A percentile compares a stretch with the other conserved stretches of the same genome.
These are phyloP conservation scores for Cucumis cinereus DNA, from an alignment of 306 rosid genomes.

Conservation along the genomic window DNA sequence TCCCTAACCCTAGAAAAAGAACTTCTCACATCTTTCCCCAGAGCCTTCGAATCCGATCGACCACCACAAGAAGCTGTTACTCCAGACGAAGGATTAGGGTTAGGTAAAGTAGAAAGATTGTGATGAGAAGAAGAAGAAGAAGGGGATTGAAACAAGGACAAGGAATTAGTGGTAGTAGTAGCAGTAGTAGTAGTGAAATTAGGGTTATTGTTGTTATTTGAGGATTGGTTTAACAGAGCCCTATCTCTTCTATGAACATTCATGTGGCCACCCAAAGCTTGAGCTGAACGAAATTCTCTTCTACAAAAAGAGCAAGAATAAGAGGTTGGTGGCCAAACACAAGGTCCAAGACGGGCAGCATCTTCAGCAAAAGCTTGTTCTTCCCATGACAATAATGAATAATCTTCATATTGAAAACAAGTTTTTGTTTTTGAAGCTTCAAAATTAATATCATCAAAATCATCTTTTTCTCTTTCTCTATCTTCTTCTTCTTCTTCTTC, in stretches of 20 bases:
- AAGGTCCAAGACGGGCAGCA: conserved; percentile 65
- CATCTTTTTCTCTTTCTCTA: neutral
- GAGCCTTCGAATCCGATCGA: neutral
- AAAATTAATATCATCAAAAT: neutral
- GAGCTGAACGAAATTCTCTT: conserved; percentile 68
- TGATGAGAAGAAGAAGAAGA: neutral
- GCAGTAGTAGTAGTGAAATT: neutral
- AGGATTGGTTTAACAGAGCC: conserved; percentile 45
- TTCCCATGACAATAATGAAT: conserved; percentile 68
- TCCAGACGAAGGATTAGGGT: neutral
- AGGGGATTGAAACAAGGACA: neutral
- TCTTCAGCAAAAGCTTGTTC: conserved; percentile 91
- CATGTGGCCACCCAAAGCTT: conserved; percentile 84
- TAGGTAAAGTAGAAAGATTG: neutral
- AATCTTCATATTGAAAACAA: neutral
- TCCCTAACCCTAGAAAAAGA: neutral
- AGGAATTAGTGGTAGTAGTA: neutral
- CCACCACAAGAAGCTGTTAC: too few relatives aligned
- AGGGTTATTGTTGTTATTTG: neutral
- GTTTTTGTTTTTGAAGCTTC: neutral
- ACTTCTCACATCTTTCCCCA: neutral
- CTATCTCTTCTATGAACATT: conserved; percentile 65
- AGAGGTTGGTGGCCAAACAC: conserved; percentile 25
- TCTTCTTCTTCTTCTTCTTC: neutral
- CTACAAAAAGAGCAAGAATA: conserved; percentile 52